phyloP scores from a whole-genome alignment of 2,329 filamentous ascomycete species.

The Arthrobotrys conoides region DNA sequence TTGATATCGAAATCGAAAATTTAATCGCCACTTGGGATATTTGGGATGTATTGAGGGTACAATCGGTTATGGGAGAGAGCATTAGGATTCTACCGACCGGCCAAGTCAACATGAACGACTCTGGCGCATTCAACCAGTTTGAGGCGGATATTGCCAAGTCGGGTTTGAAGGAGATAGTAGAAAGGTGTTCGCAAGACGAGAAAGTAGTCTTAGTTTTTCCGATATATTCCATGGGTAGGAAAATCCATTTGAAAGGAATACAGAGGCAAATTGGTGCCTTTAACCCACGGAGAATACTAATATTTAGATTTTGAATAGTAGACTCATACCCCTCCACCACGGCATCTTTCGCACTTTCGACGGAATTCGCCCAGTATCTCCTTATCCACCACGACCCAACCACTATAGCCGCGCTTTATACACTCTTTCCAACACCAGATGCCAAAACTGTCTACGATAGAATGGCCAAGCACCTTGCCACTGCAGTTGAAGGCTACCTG shows the following conservation, averaged over 20 bases:
- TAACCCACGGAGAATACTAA: not conserved
- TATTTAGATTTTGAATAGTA: not conserved
- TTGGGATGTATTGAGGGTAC: conserved; percentile 34
- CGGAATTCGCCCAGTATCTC: conserved; percentile 49
- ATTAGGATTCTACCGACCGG: conserved; percentile 36
- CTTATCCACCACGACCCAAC: conserved; percentile 33
- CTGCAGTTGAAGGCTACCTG: conserved; percentile 24
- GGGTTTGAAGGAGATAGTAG: not conserved
- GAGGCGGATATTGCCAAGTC: conserved; percentile 24
- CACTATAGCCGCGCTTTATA: conserved; percentile 35
- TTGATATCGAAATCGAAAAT: conserved; percentile 6
- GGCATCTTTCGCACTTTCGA: conserved; percentile 26
- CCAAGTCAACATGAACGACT: conserved; percentile 8
- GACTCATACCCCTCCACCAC: conserved; percentile 19
- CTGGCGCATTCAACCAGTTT: conserved; percentile 19
- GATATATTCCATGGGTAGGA: conserved; percentile 1
- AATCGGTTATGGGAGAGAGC: conserved; percentile 26
- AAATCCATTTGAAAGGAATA: not conserved
- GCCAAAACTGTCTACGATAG: conserved; percentile 34
- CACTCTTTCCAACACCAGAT: conserved; percentile 3
- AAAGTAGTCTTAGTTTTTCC: not conserved
- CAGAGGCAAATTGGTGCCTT: no score
- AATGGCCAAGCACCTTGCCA: conserved; percentile 20
- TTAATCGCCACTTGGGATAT: conserved; percentile 42
- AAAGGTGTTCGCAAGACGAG: no score